phyloP scores from a whole-genome alignment of 768 basidiomycete genomes.

The Macrolepiota fuliginosa region DNA sequence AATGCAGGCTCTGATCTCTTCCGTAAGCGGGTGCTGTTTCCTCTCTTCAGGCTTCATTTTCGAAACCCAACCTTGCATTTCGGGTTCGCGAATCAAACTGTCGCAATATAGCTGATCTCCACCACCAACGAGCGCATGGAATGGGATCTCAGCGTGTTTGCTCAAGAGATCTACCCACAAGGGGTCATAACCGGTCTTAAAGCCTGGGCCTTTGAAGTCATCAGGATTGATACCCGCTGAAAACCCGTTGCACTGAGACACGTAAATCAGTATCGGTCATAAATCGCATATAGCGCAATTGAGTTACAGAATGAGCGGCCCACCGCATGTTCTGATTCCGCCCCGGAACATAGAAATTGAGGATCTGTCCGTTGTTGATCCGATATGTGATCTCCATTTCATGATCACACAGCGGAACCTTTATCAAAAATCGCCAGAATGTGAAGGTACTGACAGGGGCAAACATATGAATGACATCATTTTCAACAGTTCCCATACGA shows the following conservation, averaged over 20 bases:
- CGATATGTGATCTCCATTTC: constrained; percentile 82
- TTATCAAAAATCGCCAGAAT: constrained; percentile 92
- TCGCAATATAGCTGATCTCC: constrained; percentile 94
- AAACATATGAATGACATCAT: not conserved
- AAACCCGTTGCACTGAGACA: constrained; percentile 77
- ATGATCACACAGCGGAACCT: constrained; percentile 65
- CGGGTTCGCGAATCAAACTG: constrained; percentile 80
- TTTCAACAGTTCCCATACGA: constrained; percentile 1
- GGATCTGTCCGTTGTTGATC: constrained; percentile 74
- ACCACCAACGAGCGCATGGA: constrained; percentile 91
- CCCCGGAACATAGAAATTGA: constrained; percentile 85
- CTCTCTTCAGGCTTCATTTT: constrained; percentile 57
- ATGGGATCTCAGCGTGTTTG: constrained; percentile 76
- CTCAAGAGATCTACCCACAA: constrained; percentile 92
- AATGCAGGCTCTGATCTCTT: constrained; percentile 71
- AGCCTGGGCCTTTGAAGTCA: constrained; percentile 81
- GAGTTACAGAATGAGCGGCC: constrained; percentile 80
- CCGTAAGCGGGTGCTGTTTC: constrained; percentile 55
- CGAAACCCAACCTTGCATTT: constrained; percentile 83
- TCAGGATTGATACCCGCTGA: constrained; percentile 88
- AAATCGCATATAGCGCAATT: not conserved
- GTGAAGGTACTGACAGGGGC: constrained; percentile 64
- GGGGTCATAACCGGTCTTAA: constrained; percentile 80
- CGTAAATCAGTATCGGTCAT: not conserved
- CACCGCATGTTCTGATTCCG: constrained; percentile 82